A percentile compares a stretch with the other conserved stretches of the same genome.
Conservation (phyloP, 2,329 filamentous ascomycete species). For the Pleomassaria siparia region DNA sequence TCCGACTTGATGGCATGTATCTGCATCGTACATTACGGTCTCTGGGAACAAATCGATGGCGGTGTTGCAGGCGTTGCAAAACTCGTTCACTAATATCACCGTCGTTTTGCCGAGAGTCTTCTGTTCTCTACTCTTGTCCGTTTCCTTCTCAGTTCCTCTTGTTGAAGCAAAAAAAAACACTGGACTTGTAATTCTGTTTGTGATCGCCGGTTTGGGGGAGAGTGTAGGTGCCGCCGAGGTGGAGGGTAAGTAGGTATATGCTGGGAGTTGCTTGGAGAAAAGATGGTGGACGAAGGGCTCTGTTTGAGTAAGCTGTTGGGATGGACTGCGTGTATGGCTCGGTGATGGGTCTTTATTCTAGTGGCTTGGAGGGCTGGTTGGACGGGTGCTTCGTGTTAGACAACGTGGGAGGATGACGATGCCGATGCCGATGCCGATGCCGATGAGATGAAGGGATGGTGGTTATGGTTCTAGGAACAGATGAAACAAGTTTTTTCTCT, state of each 20-base stretch:
- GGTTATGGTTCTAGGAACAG: not conserved
- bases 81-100: conserved; percentile 3
- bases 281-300: not conserved
- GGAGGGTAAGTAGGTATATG: not conserved
- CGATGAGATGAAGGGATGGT: not conserved
- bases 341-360: not conserved
- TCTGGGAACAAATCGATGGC: not conserved
- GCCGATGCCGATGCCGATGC: not conserved
- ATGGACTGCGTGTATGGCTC: not conserved
- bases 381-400: not conserved
- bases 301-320: not conserved
- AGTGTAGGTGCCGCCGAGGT: not conserved
- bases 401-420: not conserved
- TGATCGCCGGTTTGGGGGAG: not conserved
- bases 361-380: not conserved
- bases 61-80: conserved; percentile 2
- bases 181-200: conserved; percentile 1
- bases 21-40: not conserved
- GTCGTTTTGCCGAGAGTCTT: conserved; percentile 3
- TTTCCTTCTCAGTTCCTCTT: not conserved
- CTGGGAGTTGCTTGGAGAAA: not conserved
- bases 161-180: not conserved
- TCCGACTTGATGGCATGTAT: not conserved
- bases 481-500: conserved; percentile 3
- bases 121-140: not conserved